These are phyloP conservation scores for Botrytis byssoidea DNA, from an alignment of 2,329 filamentous ascomycete species.

Conservation along the genomic window DNA sequence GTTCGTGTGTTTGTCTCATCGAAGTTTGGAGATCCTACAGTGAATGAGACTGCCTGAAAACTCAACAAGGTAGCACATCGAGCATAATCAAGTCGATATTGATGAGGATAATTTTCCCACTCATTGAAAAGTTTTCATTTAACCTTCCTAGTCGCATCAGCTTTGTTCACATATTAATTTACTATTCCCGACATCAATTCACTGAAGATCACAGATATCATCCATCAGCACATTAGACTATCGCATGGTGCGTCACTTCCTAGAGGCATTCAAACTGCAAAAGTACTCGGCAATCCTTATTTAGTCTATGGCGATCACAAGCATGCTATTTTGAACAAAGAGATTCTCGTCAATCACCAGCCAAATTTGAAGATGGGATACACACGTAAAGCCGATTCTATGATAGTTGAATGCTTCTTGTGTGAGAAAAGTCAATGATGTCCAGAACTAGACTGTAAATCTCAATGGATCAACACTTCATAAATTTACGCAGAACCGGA, in stretches of 20 bases:
- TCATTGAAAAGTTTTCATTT: neutral
- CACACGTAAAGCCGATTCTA: no score
- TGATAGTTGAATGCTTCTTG: no score
- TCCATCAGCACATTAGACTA: neutral
- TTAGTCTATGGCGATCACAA: neutral
- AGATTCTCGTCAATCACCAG: neutral
- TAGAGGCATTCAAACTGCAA: neutral
- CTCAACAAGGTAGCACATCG: no score
- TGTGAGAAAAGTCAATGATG: no score
- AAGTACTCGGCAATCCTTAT: neutral
- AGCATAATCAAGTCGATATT: no score
- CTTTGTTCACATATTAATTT: neutral
- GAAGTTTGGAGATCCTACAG: no score
- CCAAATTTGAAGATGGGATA: neutral
- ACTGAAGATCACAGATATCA: no score
- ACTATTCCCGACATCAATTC: neutral
- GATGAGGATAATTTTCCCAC: no score
- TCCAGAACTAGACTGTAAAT: neutral
- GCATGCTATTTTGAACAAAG: no score
- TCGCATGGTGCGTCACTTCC: neutral
- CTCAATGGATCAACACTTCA: neutral
- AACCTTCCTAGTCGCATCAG: neutral
- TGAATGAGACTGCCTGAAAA: no score
- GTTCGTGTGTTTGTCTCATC: neutral
- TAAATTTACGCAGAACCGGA: neutral